Evolutionary conservation across 257 asterid species (phyloP).

Genomic region (Paulownia fortunei): DNA sequence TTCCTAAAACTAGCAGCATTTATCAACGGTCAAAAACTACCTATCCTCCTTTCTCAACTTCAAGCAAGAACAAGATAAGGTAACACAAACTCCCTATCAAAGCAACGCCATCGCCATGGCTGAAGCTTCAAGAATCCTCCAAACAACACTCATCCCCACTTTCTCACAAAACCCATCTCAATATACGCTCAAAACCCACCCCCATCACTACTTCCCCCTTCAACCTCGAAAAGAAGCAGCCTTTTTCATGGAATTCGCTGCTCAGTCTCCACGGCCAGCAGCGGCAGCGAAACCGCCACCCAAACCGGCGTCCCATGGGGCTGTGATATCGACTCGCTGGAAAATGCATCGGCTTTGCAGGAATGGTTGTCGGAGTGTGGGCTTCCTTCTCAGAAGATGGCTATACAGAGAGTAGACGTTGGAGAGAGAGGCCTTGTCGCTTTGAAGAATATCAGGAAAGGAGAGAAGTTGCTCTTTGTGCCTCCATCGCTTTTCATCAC

Average conservation of each 20-base stretch:
- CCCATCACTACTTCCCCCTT: constrained; percentile 26
- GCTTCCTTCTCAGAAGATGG: constrained; percentile 93
- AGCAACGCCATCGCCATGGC: constrained; percentile 58
- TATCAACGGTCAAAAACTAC: constrained; percentile 28
- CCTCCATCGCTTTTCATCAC: constrained; percentile 86
- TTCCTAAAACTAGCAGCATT: background rate
- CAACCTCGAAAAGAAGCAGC: constrained; percentile 43
- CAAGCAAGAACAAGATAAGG: constrained; percentile 40
- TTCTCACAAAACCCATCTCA: constrained; percentile 47
- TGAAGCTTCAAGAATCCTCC: constrained; percentile 67
- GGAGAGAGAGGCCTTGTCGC: constrained; percentile 98
- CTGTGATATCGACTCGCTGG: constrained; percentile 76
- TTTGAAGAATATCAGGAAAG: constrained; percentile 78
- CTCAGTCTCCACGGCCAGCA: constrained; percentile 56
- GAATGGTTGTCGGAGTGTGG: constrained; percentile 75
- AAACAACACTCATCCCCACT: constrained; percentile 49
- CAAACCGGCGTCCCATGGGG: constrained; percentile 70
- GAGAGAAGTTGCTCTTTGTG: constrained; percentile 88
- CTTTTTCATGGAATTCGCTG: constrained; percentile 46
- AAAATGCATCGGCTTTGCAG: constrained; percentile 77
- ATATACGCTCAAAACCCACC: constrained; percentile 25
- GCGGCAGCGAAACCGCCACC: constrained; percentile 35
- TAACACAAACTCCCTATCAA: background rate
- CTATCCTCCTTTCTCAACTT: background rate
- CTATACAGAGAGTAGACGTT: constrained; percentile 71